Evolutionary conservation across 78 protist species (phyloP).

Genomic region (Salpingoeca rosetta): DNA sequence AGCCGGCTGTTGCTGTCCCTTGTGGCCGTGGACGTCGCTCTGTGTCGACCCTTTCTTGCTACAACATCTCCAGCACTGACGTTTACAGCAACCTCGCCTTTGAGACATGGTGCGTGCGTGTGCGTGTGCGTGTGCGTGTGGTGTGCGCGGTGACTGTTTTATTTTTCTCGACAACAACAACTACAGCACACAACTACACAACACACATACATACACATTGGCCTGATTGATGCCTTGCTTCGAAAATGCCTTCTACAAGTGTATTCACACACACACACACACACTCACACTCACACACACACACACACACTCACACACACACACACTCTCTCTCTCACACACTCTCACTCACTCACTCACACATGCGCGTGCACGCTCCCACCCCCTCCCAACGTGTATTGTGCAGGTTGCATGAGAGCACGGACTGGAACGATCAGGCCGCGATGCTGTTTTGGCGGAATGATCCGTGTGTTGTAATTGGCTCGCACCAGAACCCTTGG

Average conservation of each 20-base stretch:
- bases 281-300: not conserved
- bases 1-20: too few species aligned
- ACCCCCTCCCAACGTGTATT: not conserved
- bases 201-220: too few species aligned
- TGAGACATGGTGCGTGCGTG: not conserved
- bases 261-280: not conserved
- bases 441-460: not conserved
- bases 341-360: too few species aligned
- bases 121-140: too few species aligned
- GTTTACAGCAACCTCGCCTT: conserved; percentile 47
- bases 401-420: not conserved
- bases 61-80: too few species aligned
- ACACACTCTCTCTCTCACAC: not conserved
- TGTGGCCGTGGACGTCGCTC: too few species aligned
- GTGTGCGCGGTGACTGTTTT: not conserved
- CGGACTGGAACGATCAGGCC: not conserved
- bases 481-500: not conserved
- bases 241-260: too few species aligned
- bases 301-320: not conserved
- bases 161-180: not conserved
- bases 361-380: not conserved
- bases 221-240: too few species aligned
- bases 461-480: not conserved
- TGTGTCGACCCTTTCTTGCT: too few species aligned
- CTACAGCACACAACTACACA: not conserved